Evolutionary conservation across 805 yeast genomes (phyloP), one percentile per base, ranked within the genome.

Genomic region (Lipomyces lipofer): DNA sequence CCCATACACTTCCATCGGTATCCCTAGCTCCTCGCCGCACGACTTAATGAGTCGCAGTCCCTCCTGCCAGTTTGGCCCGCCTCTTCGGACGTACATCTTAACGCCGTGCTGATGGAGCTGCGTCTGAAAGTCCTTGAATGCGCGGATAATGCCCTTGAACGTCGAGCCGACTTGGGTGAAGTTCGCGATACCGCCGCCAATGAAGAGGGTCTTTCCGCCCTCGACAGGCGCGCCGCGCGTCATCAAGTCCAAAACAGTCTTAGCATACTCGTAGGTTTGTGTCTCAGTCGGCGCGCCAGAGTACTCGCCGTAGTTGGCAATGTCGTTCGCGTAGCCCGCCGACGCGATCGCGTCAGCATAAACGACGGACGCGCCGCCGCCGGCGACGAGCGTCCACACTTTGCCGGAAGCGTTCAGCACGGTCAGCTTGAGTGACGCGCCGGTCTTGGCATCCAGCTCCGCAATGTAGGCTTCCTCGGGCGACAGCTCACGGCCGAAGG

Each of bases 11-110:
- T 74, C 78, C 78, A 74, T 75, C 33, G 75, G 75, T 56, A 74
- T 63, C 38, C 71, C 73, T 17, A 75, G 70, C 62, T 74, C 78
- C 64, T 75, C 75, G 44, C 78, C 76, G 43, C 75, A 74, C 47
- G 67, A 64, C 67, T 69, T 72, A 67, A 74, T 69, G 49, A 75
- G 70, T 30, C 77, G 71, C 52, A 74, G 69, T 56, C 78, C 78
- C 64, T 74, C 78, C 64, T 74, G 78, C 77, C 78, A 74, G 70
- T 73, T 74, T 48, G 78, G 78, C 35, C 78, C 78, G 42, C 78
- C 78, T 32, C 78, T 73, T 52, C 78, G 74, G 47, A 75, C 74
- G 60, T 65, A 74, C 61, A 74, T 73, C 47, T 65, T 60, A 42
- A 75, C 78, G 64, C 71, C 68, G 67, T 74, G 78, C 39, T 53